Conservation (phyloP, 805 yeast species). For the Schwanniomyces sp. region DNA sequence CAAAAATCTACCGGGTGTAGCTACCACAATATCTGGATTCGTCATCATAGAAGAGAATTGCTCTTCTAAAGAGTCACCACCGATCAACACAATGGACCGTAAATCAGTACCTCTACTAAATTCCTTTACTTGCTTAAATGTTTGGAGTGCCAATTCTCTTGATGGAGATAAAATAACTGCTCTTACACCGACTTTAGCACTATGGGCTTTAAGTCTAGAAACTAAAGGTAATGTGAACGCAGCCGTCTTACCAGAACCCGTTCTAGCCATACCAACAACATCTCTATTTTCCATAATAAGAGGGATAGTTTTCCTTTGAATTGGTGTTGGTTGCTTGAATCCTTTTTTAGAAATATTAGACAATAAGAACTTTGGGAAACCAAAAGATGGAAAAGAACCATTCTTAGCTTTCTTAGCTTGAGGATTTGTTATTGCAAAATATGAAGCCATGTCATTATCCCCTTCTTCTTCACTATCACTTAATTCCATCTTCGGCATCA, state of each 20-base stretch:
- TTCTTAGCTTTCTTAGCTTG: slow-evolving; percentile 60
- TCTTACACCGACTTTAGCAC: slow-evolving; percentile 84
- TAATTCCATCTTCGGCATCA: slow-evolving; percentile 53
- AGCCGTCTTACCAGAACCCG: slow-evolving; percentile 99
- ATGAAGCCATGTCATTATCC: slow-evolving; percentile 26
- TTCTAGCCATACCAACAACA: slow-evolving; percentile 99
- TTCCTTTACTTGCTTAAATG: slow-evolving; percentile 84
- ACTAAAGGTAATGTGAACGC: slow-evolving; percentile 91
- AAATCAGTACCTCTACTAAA: slow-evolving; percentile 82
- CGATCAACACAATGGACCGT: slow-evolving; percentile 78
- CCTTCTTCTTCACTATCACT: slow-evolving; percentile 47
- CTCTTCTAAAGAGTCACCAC: slow-evolving; percentile 98
- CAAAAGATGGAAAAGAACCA: slow-evolving; percentile 89
- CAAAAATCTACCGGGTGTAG: slow-evolving; percentile 96
- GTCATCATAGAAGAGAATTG: slow-evolving; percentile 91
- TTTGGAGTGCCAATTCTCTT: slow-evolving; percentile 94
- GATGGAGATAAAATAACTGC: slow-evolving; percentile 91
- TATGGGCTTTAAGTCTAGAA: slow-evolving; percentile 79
- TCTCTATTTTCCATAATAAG: slow-evolving; percentile 83
- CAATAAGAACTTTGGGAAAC: slow-evolving; percentile 71
- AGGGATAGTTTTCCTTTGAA: slow-evolving; percentile 95
- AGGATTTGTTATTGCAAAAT: slow-evolving; percentile 42
- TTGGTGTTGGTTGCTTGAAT: slow-evolving; percentile 93
- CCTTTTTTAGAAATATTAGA: slow-evolving; percentile 80
- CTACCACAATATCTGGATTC: slow-evolving; percentile 92